phyloP scores from a whole-genome alignment of 495 filamentous ascomycete genomes.

The Talaromyces adpressus region DNA sequence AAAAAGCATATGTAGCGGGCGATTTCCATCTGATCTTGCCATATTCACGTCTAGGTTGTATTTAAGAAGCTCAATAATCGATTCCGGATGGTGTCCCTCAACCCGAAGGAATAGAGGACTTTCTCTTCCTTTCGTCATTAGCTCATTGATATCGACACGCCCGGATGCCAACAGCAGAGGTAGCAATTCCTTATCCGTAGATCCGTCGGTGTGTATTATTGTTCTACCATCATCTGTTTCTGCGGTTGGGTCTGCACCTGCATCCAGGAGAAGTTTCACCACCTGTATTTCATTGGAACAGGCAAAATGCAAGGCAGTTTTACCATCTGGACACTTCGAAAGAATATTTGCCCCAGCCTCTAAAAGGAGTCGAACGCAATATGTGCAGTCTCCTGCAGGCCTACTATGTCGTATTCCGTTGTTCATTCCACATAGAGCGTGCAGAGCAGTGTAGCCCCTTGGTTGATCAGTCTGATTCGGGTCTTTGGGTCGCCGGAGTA shows the following conservation, averaged over 20 bases:
- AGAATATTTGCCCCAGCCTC: constrained; percentile 15
- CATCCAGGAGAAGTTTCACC: constrained; percentile 10
- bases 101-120: neutral
- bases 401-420: neutral
- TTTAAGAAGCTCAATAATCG: neutral
- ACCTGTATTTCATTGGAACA: constrained; percentile 7
- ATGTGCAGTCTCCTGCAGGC: neutral
- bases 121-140: neutral
- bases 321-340: constrained; percentile 8
- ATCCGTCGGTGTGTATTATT: constrained; percentile 11
- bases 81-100: neutral
- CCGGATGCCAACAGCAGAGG: constrained; percentile 7
- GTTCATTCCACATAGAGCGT: constrained; percentile 10
- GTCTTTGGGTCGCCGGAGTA: neutral
- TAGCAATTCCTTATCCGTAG: constrained; percentile 9
- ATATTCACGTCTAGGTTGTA: neutral
- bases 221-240: constrained; percentile 10
- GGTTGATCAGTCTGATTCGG: neutral
- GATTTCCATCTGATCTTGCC: neutral
- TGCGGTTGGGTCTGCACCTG: constrained; percentile 13
- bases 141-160: constrained; percentile 10
- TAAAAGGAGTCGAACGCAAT: constrained; percentile 11
- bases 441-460: constrained; percentile 15
- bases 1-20: neutral
- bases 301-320: constrained; percentile 13